phyloP scores from a whole-genome alignment of 2,329 filamentous ascomycete species.

The Mollisiaceae sp. region DNA sequence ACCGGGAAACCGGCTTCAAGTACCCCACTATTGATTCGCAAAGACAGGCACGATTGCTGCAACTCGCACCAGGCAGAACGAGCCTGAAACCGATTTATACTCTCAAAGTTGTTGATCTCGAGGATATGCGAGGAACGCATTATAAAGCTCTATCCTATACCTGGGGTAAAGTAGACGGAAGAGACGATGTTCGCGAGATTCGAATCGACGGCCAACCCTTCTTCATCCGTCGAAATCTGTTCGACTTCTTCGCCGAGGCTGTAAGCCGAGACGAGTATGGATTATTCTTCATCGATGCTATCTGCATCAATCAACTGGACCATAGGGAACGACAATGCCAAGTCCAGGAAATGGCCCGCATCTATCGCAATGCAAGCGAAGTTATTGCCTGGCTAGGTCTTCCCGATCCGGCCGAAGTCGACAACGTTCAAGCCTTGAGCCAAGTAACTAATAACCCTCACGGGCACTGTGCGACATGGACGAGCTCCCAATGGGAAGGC shows the following conservation, averaged over 20 bases:
- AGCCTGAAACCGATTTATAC: background rate
- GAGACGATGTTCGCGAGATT: slow-evolving; percentile 2
- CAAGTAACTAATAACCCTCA: background rate
- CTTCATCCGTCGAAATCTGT: slow-evolving; percentile 10
- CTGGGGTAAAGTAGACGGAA: slow-evolving; percentile 5
- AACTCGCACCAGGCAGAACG: too few species aligned
- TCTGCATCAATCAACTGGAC: slow-evolving; percentile 14
- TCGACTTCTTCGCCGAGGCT: slow-evolving; percentile 6
- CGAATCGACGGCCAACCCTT: slow-evolving; percentile 12
- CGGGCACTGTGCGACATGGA: background rate
- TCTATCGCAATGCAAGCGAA: slow-evolving; percentile 3
- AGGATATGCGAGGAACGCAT: background rate
- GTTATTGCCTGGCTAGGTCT: background rate
- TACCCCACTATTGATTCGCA: slow-evolving; percentile 11
- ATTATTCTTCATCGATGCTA: slow-evolving; percentile 15
- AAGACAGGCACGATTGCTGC: slow-evolving; percentile 6
- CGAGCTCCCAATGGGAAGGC: background rate
- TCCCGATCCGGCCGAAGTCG: background rate
- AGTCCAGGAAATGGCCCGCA: slow-evolving; percentile 3
- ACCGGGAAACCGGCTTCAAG: slow-evolving; percentile 25
- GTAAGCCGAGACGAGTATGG: background rate
- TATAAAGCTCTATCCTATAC: slow-evolving; percentile 22
- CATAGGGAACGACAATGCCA: background rate
- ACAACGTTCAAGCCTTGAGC: background rate
- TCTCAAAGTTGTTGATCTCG: slow-evolving; percentile 8